Evolutionary conservation across 2,329 filamentous ascomycete species (phyloP).

Genomic region (Pyrenochaeta sp.): DNA sequence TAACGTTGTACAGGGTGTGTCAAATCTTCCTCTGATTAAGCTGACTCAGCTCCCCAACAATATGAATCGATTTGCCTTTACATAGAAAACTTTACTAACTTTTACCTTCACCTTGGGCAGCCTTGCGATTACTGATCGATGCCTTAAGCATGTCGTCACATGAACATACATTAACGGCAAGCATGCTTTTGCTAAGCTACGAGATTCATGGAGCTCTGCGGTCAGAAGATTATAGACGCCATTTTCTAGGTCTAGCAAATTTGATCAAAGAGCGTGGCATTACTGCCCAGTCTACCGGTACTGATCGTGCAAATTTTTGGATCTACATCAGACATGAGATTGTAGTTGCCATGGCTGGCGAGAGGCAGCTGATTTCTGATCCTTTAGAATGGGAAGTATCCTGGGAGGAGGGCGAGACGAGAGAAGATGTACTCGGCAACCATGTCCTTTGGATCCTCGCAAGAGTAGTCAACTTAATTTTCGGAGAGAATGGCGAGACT

Average conservation of each 20-base stretch:
- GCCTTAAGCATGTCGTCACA: slow-evolving; percentile 34
- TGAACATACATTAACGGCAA: slow-evolving; percentile 43
- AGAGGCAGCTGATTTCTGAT: slow-evolving; percentile 37
- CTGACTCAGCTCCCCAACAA: background rate
- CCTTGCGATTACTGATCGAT: slow-evolving; percentile 40
- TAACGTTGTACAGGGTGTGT: background rate
- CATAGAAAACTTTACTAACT: background rate
- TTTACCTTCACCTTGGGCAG: background rate
- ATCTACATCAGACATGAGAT: slow-evolving; percentile 47
- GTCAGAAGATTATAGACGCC: slow-evolving; percentile 40
- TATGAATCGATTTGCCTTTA: background rate
- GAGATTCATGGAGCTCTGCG: slow-evolving; percentile 39
- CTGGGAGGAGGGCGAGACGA: slow-evolving; percentile 35
- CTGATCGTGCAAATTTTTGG: slow-evolving; percentile 47
- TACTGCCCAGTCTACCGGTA: slow-evolving; percentile 37
- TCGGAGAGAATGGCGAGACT: slow-evolving; percentile 28
- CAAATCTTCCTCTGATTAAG: background rate
- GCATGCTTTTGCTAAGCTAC: slow-evolving; percentile 46
- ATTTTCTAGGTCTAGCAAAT: slow-evolving; percentile 42
- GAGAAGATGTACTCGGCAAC: slow-evolving; percentile 46
- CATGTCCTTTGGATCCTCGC: slow-evolving; percentile 47
- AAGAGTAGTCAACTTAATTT: slow-evolving; percentile 38
- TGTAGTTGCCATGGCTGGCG: slow-evolving; percentile 39
- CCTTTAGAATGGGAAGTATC: slow-evolving; percentile 44
- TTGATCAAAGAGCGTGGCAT: slow-evolving; percentile 42